Base-by-base conservation (phyloP, 1,284 basidiomycete genomes). In the Sporisorium sorghi region DNA sequence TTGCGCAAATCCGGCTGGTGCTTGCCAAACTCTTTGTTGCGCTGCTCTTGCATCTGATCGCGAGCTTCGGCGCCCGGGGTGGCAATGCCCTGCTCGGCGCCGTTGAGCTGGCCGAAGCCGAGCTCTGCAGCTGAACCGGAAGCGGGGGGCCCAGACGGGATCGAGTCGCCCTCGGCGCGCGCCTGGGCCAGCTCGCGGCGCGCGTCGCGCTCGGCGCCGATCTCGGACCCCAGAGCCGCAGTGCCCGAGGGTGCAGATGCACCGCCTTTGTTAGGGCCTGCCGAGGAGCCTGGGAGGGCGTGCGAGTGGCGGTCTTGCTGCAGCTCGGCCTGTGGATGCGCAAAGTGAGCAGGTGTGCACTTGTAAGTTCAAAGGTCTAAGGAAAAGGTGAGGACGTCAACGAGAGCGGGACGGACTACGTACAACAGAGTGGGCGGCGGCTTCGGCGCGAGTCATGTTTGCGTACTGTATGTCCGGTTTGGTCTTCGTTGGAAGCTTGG, bases 251-350 rank as follows among this genome's bases (percentile, higher is more conserved):
- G 71, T 0, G 61, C 69, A 12, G 44, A 26, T 3, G 56, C 43
- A 39, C 73, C 64, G 12, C 37, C 60, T 26, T 67, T 75, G 64
- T 75, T 70, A 15, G 73, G 72, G 1, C 72, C 72, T 1, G 66
- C 23, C 6, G 66, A 57, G 0, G 66, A 65, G 23, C 72, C 72
- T 14, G 72, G 72, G 0, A 70, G 56, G 2, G 58, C 48, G 49
- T 63, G 66, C 3, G 67, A 67, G 9, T 59, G 40, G 6, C 49
- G 48, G 54, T 70, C 67, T 21, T 43, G 50, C 23, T 75, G 64
- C 24, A 50, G 39, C 37, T 73, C 61, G n/a, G 65, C 60, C 70
- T 73, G 47, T 24, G 17, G 28, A 30, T 9, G 5, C 28, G 28
- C 28, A 9, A 30, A 5, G 28, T 30, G 28, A 30, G 5, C 5